Base-by-base conservation (phyloP, 345 rosid genomes). In the Brassica carinata region DNA sequence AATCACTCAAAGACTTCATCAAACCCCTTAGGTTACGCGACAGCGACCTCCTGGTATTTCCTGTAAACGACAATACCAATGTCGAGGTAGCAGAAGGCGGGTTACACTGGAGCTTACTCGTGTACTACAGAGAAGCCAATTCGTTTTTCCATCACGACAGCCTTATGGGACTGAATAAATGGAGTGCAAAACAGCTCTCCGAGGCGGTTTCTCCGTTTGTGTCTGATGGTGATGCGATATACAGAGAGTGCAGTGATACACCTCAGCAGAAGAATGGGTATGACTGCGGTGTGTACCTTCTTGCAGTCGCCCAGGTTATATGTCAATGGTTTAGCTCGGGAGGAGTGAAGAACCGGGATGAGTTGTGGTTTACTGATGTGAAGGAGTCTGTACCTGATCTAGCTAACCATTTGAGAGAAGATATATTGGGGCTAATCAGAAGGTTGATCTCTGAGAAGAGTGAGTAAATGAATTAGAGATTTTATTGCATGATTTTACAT, bases 51-150 rank as follows among this genome's bases (percentile, higher is more conserved):
- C 78, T 93, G 53, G 83, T 95, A 5, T 88, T 93, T 71, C 92
- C 98, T 0, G 93, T 93, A 10, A 95, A 93, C 53, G 69, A 95
- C 86, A 93, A 91, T 7, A 36, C 38, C 2, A 86, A 95, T 55
- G 89, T 93, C 67, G 86, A 72, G 74, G 30, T 78, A 59, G 94
- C 98, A 0, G 97, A 88, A 80, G 97, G 99, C 0, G 98, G 98
- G 64, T 84, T 75, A 18, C 98, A 93, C 51, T 95, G 99, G 98
- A 95, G 93, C 82, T 83, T 93, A 64, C 89, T 93, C 38, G 96
- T 85, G 8, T 91, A 87, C 45, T 74, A 85, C 76, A 85, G 84
- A 82, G 79, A 69, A 19, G 87, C 83, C 31, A 84, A 89, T 83
- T 67, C 80, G 59, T 93, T 91, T 80, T 85, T 87, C 76, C 99